Base-by-base conservation (phyloP, 495 filamentous ascomycete species). In the Hypoxylon subgilvum region DNA sequence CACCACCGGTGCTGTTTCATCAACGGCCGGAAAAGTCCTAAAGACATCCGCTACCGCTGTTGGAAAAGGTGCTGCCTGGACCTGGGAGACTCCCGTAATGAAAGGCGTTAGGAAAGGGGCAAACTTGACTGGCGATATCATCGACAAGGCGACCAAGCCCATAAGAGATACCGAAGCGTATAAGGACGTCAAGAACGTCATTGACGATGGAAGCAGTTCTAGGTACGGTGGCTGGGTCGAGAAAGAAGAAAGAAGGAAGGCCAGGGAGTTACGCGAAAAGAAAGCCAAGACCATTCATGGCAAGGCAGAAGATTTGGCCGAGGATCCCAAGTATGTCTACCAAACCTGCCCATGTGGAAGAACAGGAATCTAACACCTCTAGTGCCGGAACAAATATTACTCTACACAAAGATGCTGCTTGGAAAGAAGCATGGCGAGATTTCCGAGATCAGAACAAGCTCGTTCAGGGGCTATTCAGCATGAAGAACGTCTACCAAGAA, bases 201-300 rank as follows among this genome's bases (percentile, higher is more conserved):
- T 98, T 62, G 94, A 98, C 73, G 95, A 98, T 72, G 94, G 94
- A 12, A 94, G 91, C 73, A 96, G 91, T 70, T 95, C 91, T 23
- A 82, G 91, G 51, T 98, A 98, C 68, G 94, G 94, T 64, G 94
- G 94, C 5, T 98, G 91, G 89, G 76, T 91, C 25, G 94, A 98
- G 68, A 94, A 93, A 71, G 94, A 97, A 66, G 94, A 98, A 75
- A 83, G 94, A 39, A 84, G 85, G 63, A 88, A 82, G 65, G 82
- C 83, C 66, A 80, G 90, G 58, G 88, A 96, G 66, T 63, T 83
- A 35, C 80, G 91, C 22, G 90, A 96, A 71, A 72, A 84, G 65
- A 76, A 68, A 35, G 57, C 67, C 25, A 57, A 36, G 7, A 57
- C 60, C 61, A 80, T 72, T 63, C 76, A 73, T 52, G 78, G 75